Percentiles rank a stretch among this genome's conserved stretches.
phyloP scores from a whole-genome alignment of 2,329 filamentous ascomycete genomes.

The Hymenoscyphus occultus region DNA sequence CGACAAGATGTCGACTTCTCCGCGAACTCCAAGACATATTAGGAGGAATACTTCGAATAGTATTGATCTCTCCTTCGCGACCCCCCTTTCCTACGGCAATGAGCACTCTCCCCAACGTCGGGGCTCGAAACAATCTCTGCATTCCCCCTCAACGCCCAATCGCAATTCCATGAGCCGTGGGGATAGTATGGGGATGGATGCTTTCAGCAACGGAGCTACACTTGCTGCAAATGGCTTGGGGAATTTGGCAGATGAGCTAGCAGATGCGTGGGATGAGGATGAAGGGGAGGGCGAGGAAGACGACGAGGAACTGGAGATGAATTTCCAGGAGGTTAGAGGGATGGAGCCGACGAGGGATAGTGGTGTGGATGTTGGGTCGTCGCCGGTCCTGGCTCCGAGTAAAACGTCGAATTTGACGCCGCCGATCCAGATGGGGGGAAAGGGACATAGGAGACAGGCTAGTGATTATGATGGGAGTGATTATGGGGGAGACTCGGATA shows the following conservation, averaged over 20 bases:
- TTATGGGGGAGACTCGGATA: slow-evolving; percentile 69
- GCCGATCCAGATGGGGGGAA: slow-evolving; percentile 23
- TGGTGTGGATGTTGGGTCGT: slow-evolving; percentile 34
- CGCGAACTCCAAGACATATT: slow-evolving; percentile 53
- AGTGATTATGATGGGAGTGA: slow-evolving; percentile 71
- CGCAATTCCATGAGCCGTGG: slow-evolving; percentile 26
- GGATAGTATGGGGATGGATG: slow-evolving; percentile 31
- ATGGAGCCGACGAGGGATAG: slow-evolving; percentile 39
- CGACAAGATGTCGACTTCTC: slow-evolving; percentile 43
- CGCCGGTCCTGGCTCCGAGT: slow-evolving; percentile 21
- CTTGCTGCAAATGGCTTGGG: slow-evolving; percentile 58
- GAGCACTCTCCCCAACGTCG: slow-evolving; percentile 23
- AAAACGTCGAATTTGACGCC: slow-evolving; percentile 28
- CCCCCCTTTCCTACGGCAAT: slow-evolving; percentile 29
- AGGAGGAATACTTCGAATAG: slow-evolving; percentile 54
- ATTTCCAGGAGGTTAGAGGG: slow-evolving; percentile 32
- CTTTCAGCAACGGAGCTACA: slow-evolving; percentile 39
- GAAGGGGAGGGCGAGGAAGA: slow-evolving; percentile 56
- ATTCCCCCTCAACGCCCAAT: slow-evolving; percentile 30
- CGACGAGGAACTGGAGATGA: slow-evolving; percentile 47
- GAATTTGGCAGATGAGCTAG: slow-evolving; percentile 78
- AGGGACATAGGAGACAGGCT: slow-evolving; percentile 48
- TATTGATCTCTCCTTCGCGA: slow-evolving; percentile 44
- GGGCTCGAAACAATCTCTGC: slow-evolving; percentile 33
- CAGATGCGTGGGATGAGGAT: slow-evolving; percentile 67